Percentiles rank a stretch among this genome's conserved stretches.
These are phyloP conservation scores for Komagataella kurtzmanii DNA, from an alignment of 805 yeast genomes.

Conservation along the genomic window DNA sequence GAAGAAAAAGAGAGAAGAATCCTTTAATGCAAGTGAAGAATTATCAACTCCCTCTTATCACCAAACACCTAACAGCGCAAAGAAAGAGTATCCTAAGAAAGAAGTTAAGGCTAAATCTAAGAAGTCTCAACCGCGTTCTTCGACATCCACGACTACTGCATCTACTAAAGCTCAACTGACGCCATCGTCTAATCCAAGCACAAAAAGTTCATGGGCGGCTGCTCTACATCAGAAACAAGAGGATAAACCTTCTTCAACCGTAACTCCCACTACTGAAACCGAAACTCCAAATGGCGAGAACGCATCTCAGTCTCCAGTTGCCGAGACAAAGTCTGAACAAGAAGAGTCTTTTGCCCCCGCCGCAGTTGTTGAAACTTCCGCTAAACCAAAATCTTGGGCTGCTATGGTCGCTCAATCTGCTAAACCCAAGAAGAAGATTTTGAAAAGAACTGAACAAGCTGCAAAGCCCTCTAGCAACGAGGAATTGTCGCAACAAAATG, in stretches of 20 bases:
- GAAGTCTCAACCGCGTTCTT: slow-evolving; percentile 3
- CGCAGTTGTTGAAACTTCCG: slow-evolving; percentile 1
- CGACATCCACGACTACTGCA: slow-evolving; percentile 1
- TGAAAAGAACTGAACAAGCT: not conserved
- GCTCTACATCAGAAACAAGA: slow-evolving; percentile 13
- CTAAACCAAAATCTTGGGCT: slow-evolving; percentile 2
- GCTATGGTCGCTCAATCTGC: not conserved
- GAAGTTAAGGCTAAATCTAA: slow-evolving; percentile 1
- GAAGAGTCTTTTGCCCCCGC: not conserved
- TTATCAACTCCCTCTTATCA: not conserved
- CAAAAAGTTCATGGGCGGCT: slow-evolving; percentile 17
- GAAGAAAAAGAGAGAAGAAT: slow-evolving; percentile 15
- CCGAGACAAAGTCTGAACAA: not conserved
- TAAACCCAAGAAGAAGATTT: slow-evolving; percentile 1
- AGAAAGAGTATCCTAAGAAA: slow-evolving; percentile 1
- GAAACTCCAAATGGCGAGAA: slow-evolving; percentile 3
- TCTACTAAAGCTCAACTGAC: slow-evolving; percentile 1
- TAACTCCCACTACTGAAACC: not conserved
- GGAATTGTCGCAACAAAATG: not conserved
- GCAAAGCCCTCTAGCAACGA: not conserved
- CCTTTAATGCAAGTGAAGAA: not conserved
- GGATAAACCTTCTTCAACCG: slow-evolving; percentile 5
- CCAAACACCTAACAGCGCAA: slow-evolving; percentile 1
- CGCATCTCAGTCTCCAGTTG: slow-evolving; percentile 1
- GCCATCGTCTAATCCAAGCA: not conserved